Conservation (phyloP, 1,284 basidiomycete species). For the Ustilago nuda region DNA sequence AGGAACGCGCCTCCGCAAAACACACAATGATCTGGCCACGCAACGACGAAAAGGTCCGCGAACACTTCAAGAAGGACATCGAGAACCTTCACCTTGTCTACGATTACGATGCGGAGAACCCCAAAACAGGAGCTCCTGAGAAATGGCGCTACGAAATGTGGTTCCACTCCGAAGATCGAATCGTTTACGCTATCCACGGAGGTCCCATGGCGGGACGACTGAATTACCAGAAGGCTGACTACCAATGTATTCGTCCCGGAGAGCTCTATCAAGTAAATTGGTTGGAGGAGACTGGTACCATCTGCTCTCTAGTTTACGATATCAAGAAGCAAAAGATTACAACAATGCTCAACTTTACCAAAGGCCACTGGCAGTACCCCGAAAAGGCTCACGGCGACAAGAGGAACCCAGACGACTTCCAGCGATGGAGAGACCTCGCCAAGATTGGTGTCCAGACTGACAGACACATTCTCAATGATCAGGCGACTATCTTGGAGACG, state of each 20-base stretch:
- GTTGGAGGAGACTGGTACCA: constrained; percentile 69
- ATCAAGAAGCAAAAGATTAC: constrained; percentile 59
- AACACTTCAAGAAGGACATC: constrained; percentile 45
- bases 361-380: constrained; percentile 66
- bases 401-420: constrained; percentile 64
- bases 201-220: constrained; percentile 64
- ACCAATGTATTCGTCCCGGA: constrained; percentile 63
- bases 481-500: constrained; percentile 63
- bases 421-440: constrained; percentile 64
- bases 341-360: constrained; percentile 67
- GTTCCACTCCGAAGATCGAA: constrained; percentile 63
- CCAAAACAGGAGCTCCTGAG: constrained; percentile 48
- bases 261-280: constrained; percentile 64
- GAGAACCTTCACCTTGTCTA: constrained; percentile 47
- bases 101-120: constrained; percentile 55
- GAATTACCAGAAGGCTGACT: constrained; percentile 67
- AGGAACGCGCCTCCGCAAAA: neutral
- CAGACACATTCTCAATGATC: constrained; percentile 62
- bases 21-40: constrained; percentile 52
- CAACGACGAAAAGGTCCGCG: constrained; percentile 21
- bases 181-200: constrained; percentile 67
- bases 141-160: constrained; percentile 67
- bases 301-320: constrained; percentile 66
- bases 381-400: constrained; percentile 68
- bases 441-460: constrained; percentile 64